Evolutionary conservation across 202 grass and related monocot genomes (phyloP).

Genomic region (Zoysia matrella): DNA sequence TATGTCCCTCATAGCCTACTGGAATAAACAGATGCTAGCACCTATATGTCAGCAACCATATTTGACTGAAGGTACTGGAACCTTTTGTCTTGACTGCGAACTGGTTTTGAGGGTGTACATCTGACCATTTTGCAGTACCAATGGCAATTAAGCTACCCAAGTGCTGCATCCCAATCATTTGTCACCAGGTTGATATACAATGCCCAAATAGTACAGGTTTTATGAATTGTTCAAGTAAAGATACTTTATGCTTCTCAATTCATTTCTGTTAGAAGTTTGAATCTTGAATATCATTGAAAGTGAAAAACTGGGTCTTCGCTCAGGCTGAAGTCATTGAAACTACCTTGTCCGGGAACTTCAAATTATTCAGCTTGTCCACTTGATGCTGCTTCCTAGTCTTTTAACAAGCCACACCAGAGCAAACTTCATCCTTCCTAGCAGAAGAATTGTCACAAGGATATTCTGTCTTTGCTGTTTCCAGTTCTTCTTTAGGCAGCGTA

Average conservation of each 20-base stretch:
- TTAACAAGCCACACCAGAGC: slow-evolving; percentile 1
- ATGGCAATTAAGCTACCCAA: not conserved
- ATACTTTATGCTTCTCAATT: slow-evolving; percentile 13
- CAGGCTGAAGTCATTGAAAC: not conserved
- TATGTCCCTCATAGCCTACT: not conserved
- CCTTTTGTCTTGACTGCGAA: not conserved
- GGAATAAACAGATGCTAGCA: not conserved
- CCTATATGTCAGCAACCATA: not conserved
- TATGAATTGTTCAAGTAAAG: not conserved
- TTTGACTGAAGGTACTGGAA: not conserved
- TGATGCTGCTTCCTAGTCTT: not conserved
- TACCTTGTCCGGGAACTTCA: slow-evolving; percentile 16
- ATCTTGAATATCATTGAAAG: not conserved
- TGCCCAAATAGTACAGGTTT: not conserved
- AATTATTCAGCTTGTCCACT: slow-evolving; percentile 10
- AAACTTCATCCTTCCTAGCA: slow-evolving; percentile 17
- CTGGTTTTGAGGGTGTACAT: not conserved
- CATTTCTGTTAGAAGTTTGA: slow-evolving; percentile 18
- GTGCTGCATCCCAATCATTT: slow-evolving; percentile 3
- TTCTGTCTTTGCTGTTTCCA: slow-evolving; percentile 9
- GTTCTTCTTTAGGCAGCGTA: not conserved
- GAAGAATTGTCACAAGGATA: slow-evolving; percentile 16
- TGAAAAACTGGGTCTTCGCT: not conserved
- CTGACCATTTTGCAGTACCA: not conserved
- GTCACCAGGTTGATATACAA: not conserved